These are phyloP conservation scores for Xylaria digitata DNA, from an alignment of 2,329 filamentous ascomycete species.

Conservation along the genomic window DNA sequence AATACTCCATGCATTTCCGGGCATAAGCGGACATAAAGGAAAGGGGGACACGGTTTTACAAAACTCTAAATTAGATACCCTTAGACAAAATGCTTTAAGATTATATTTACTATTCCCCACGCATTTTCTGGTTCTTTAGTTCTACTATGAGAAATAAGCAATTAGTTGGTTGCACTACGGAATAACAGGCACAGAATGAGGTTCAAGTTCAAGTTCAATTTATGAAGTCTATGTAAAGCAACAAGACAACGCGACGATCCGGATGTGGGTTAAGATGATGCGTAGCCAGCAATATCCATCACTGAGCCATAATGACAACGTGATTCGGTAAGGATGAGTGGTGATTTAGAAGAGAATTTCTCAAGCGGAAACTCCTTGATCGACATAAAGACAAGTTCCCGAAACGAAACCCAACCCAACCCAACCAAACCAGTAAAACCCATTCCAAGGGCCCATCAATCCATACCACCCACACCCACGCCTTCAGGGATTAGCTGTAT, in stretches of 20 bases:
- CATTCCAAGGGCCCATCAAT: slow-evolving; percentile 1
- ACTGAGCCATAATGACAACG: background rate
- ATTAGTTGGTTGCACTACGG: background rate
- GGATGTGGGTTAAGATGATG: too few relatives aligned
- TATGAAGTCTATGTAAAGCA: slow-evolving; percentile 7
- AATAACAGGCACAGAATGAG: background rate
- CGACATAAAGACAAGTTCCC: background rate
- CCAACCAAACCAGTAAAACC: background rate
- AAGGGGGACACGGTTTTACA: slow-evolving; percentile 12
- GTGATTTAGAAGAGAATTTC: slow-evolving; percentile 5
- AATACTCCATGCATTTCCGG: background rate
- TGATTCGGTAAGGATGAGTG: background rate
- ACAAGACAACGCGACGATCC: background rate
- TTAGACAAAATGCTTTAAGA: background rate
- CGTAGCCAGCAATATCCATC: background rate
- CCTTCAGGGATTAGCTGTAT: background rate
- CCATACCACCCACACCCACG: background rate
- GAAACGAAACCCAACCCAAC: background rate
- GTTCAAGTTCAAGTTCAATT: background rate
- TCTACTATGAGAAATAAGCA: too few relatives aligned
- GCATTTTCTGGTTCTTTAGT: too few relatives aligned
- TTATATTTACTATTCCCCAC: background rate
- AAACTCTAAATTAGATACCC: slow-evolving; percentile 38
- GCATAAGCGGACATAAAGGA: background rate
- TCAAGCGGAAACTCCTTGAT: background rate